A percentile compares a stretch with the other conserved stretches of the same genome.
phyloP scores from a whole-genome alignment of 1,139 yeast genomes.

The Blastobotrys apis region DNA sequence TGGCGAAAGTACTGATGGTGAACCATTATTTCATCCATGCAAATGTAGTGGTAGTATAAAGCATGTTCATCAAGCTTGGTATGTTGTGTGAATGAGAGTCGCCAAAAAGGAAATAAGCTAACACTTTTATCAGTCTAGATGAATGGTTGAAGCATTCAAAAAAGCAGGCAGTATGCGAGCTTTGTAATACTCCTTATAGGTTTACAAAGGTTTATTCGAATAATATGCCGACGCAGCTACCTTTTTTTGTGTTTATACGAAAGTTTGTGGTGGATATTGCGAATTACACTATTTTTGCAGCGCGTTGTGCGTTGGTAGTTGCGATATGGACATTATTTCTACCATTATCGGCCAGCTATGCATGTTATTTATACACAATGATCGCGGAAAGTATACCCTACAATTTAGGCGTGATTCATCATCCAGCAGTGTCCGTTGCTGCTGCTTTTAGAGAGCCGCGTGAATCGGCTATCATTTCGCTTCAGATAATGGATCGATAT shows the following conservation, averaged over 20 bases:
- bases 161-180: constrained; percentile 70
- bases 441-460: constrained; percentile 5
- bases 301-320: constrained; percentile 19
- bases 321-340: constrained; percentile 25
- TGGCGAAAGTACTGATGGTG: constrained; percentile 74
- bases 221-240: constrained; percentile 64
- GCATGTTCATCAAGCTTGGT: constrained; percentile 88
- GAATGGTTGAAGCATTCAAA: constrained; percentile 80
- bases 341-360: constrained; percentile 22
- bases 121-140: constrained; percentile 40
- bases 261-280: constrained; percentile 27
- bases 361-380: constrained; percentile 20
- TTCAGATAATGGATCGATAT: constrained; percentile 4
- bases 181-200: constrained; percentile 73
- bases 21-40: constrained; percentile 89
- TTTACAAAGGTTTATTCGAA: constrained; percentile 70
- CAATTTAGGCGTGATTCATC: constrained; percentile 10
- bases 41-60: constrained; percentile 90
- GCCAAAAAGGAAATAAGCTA: background rate
- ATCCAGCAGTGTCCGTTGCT: constrained; percentile 3
- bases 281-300: constrained; percentile 13
- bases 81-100: constrained; percentile 15
- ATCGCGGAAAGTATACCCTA: constrained; percentile 26
- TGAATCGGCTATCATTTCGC: constrained; percentile 1
- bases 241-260: constrained; percentile 42